Evolutionary conservation across 1,139 yeast species (phyloP).

Genomic region (Yamadazyma atlantica): DNA sequence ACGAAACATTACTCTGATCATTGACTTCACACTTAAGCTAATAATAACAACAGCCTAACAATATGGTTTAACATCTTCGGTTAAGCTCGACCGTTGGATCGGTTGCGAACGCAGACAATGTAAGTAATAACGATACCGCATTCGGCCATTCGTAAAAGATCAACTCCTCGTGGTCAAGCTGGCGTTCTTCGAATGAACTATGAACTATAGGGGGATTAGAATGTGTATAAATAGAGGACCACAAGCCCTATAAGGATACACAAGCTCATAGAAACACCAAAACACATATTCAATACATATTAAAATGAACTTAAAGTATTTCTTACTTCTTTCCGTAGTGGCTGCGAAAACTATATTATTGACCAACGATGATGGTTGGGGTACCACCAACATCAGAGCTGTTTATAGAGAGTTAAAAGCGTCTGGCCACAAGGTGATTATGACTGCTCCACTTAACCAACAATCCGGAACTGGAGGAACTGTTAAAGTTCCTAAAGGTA

Average conservation of each 20-base stretch:
- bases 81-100: neutral
- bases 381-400: conserved; percentile 56
- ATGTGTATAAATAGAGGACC: neutral
- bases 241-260: too few species aligned
- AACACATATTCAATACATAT: too few species aligned
- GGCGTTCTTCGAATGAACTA: too few species aligned
- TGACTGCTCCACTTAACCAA: conserved; percentile 56
- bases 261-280: too few species aligned
- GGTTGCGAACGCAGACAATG: neutral
- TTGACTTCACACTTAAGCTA: too few species aligned
- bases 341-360: conserved; percentile 40
- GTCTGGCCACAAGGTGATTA: conserved; percentile 53
- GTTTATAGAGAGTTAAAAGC: conserved; percentile 48
- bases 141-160: neutral
- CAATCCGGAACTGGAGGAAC: conserved; percentile 58
- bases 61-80: too few species aligned
- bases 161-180: too few species aligned
- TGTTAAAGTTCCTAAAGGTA: conserved; percentile 40
- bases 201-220: too few species aligned
- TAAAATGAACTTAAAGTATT: neutral
- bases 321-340: conserved; percentile 6
- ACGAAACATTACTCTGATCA: too few species aligned
- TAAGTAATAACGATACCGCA: neutral
- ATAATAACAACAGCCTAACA: too few species aligned
- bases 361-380: conserved; percentile 60